Evolutionary conservation across 1,139 yeast genomes (phyloP).

Genomic region (Kodamaea alishanica): DNA sequence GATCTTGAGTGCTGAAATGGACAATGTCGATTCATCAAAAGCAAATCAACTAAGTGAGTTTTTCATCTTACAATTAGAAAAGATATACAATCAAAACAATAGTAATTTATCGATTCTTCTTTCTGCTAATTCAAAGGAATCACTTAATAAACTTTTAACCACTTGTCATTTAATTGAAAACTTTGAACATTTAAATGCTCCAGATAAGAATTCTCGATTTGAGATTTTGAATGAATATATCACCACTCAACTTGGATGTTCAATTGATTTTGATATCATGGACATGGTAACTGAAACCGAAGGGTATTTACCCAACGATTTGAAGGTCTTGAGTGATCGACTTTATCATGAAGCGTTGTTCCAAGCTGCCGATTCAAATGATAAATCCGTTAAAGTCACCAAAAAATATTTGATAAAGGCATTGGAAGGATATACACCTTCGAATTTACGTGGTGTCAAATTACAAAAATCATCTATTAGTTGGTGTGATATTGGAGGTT

Average conservation of each 20-base stretch:
- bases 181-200: conserved; percentile 59
- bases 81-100: conserved; percentile 33
- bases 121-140: conserved; percentile 62
- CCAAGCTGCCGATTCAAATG: conserved; percentile 9
- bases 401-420: conserved; percentile 52
- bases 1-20: conserved; percentile 67
- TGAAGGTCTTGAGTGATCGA: conserved; percentile 69
- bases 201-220: conserved; percentile 61
- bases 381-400: conserved; percentile 15
- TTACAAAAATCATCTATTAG: conserved; percentile 69
- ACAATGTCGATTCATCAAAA: conserved; percentile 60
- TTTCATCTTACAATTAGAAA: conserved; percentile 38
- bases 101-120: conserved; percentile 54
- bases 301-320: conserved; percentile 83
- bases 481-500: conserved; percentile 91
- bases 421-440: conserved; percentile 67
- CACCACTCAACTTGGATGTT: conserved; percentile 25
- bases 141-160: conserved; percentile 57
- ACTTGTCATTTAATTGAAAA: conserved; percentile 72
- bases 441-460: conserved; percentile 82
- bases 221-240: conserved; percentile 50
- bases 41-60: conserved; percentile 57
- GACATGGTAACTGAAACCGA: conserved; percentile 81
- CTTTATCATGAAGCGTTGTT: conserved; percentile 65
- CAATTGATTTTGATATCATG: conserved; percentile 49